These are phyloP conservation scores for Aspergillus quadricinctus DNA, from an alignment of 2,329 filamentous ascomycete species.

Conservation along the genomic window DNA sequence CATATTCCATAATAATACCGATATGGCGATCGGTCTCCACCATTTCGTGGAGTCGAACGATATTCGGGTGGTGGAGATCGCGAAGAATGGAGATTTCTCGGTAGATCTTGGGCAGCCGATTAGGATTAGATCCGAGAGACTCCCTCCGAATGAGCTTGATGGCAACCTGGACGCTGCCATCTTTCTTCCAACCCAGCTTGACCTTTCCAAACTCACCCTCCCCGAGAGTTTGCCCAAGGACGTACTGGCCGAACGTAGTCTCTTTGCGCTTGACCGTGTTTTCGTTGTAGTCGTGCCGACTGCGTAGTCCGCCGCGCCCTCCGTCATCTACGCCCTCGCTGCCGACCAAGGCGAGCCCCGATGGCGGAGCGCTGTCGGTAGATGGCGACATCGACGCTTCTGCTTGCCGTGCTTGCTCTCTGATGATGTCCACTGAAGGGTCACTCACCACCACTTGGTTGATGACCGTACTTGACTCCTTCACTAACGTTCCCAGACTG, in stretches of 20 bases:
- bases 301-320: slow-evolving; percentile 32
- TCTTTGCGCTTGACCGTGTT: slow-evolving; percentile 66
- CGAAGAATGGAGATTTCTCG: slow-evolving; percentile 90
- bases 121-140: slow-evolving; percentile 80
- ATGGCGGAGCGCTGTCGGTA: slow-evolving; percentile 42
- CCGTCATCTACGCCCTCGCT: slow-evolving; percentile 48
- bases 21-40: slow-evolving; percentile 96
- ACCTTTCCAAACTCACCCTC: slow-evolving; percentile 99
- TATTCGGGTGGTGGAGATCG: slow-evolving; percentile 89
- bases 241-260: slow-evolving; percentile 91
- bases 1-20: slow-evolving; percentile 97
- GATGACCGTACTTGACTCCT: slow-evolving; percentile 75
- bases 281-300: slow-evolving; percentile 54
- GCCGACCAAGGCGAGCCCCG: slow-evolving; percentile 47
- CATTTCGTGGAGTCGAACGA: slow-evolving; percentile 96
- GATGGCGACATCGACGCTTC: slow-evolving; percentile 50
- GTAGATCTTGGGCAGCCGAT: slow-evolving; percentile 90
- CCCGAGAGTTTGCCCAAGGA: slow-evolving; percentile 89
- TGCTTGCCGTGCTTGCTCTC: slow-evolving; percentile 65
- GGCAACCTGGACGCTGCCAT: slow-evolving; percentile 88
- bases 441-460: slow-evolving; percentile 73
- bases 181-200: slow-evolving; percentile 96
- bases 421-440: slow-evolving; percentile 66
- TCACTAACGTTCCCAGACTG: slow-evolving; percentile 57
- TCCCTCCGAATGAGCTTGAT: slow-evolving; percentile 97